Evolutionary conservation across 257 asterid genomes (phyloP), one percentile per base, ranked within the genome.

Genomic region (Jasminum sambac): DNA sequence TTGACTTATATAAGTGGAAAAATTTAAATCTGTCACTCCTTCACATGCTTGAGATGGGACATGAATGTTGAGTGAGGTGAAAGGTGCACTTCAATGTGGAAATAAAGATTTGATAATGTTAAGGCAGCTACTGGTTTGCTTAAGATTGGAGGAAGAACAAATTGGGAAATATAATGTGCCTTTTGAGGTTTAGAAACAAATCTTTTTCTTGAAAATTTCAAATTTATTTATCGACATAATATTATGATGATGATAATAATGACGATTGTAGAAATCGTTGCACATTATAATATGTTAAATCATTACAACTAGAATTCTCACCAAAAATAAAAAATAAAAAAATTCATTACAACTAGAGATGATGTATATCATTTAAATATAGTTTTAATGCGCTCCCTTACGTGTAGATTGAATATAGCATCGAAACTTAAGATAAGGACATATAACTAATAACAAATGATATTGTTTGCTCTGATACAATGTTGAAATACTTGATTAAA

Each of bases 91-190:
- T 66, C 66, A 72, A 77, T 84, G 85, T 76, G 76, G 79, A 76
- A 3, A 68, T 64, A 75, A 71, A 42, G 52, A 62, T 74, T 69
- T 71, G 82, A 77, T 70, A 79, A 75, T 76, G 77, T 72, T 64
- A 59, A 38, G 42, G 76, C 79, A 76, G 70, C 80, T 69, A 69
- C 63, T 64, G 70, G 70, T 64, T 88, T 80, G 86, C 91, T 88
- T 88, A 69, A 58, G 40, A 65, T 71, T 64, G 66, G 76, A 78
- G 89, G 71, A 64, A 71, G 43, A 69, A 69, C 69, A 64, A 59
- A 64, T 16, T 34, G 69, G 70, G 65, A 61, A 50, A n/a, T n/a
- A n/a, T n/a, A n/a, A n/a, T n/a, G 55, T 8, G 34, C 61, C 61
- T 55, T 19, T 8, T 55, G 61, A 21, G 61, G 21, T 55, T 21